Evolutionary conservation across 768 basidiomycete species (phyloP), one percentile per base, ranked within the genome.

Genomic region (Steccherinum ochraceum): DNA sequence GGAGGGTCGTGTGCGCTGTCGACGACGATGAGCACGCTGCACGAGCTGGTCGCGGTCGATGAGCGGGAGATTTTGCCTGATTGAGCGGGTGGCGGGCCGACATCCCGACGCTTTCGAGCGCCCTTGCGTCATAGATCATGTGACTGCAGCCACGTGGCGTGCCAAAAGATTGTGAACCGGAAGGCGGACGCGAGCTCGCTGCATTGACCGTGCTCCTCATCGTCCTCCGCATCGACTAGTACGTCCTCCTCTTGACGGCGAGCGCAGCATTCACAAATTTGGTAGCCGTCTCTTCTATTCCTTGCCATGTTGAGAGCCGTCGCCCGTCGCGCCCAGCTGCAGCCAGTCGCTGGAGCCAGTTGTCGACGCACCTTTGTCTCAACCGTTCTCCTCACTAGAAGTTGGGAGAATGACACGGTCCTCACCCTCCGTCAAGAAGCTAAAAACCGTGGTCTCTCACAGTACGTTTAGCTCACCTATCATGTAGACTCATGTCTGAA

Each of bases 341-440:
- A 56, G 48, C 55, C 46, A 57, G 55, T 56, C 45, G 51, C 50
- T 35, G 58, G 43, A 51, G 52, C 43, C 27, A 48, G 58, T 50
- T 60, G 54, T 40, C 56, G 63, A 42, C 65, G 75, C 46, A 54
- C 56, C 24, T 72, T 78, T 50, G 78, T 78, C 42, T 81, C 80
- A 24, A 73, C 81, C 16, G 74, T 78, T 27, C 73, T 83, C 20
- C 75, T 84, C 51, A 72, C 76, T 26, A 72, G 76, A 53, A 71
- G 77, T 46, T 83, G 79, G 78, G 74, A 80, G 53, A 75, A 69
- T 51, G 71, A 78, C 55, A 70, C 74, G 49, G 62, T 80, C 52
- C 65, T 67, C 16, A 71, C 75, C 39, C 72, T 84, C 41, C 73
- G 72, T 56, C 71, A 71, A 56, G 78, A 83, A 61, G 76, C 79